These are phyloP conservation scores for Rhodotorula sp. DNA, from an alignment of 1,284 basidiomycete species.

Conservation along the genomic window DNA sequence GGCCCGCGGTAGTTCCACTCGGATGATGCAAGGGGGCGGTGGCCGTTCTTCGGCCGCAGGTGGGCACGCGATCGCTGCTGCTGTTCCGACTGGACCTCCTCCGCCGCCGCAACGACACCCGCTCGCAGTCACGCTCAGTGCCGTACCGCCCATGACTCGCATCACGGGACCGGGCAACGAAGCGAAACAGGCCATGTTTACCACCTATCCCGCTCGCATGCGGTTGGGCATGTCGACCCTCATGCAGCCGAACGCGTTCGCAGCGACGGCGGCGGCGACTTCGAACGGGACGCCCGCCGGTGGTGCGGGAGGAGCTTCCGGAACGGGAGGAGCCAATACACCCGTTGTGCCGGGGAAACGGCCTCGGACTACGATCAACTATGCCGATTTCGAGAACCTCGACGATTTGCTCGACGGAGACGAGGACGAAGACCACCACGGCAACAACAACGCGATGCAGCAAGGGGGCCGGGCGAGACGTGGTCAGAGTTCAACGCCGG, in stretches of 20 bases:
- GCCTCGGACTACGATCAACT: conserved; percentile 63
- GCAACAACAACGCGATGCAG: conserved; percentile 21
- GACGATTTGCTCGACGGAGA: conserved; percentile 56
- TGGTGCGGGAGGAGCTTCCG: not conserved
- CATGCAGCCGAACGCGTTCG: conserved; percentile 67
- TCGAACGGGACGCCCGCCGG: not conserved
- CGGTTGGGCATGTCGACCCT: conserved; percentile 87
- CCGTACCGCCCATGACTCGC: conserved; percentile 34
- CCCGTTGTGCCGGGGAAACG: conserved; percentile 25
- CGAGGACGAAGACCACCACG: conserved; percentile 50
- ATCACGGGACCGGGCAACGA: conserved; percentile 29
- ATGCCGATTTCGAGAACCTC: conserved; percentile 68
- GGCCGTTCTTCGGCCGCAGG: not conserved
- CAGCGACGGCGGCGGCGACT: not conserved
- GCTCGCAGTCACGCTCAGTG: conserved; percentile 7
- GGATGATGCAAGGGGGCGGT: not conserved
- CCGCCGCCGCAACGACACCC: conserved; percentile 21
- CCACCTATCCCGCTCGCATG: conserved; percentile 85
- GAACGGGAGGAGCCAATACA: conserved; percentile 16
- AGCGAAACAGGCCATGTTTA: conserved; percentile 66
- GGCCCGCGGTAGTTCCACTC: not conserved
- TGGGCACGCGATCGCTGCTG: not conserved
- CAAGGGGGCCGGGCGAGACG: conserved; percentile 5
- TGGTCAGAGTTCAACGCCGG: conserved; percentile 39
- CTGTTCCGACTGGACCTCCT: not conserved